Conservation (phyloP, 805 yeast species). For the Hermanozyma aechmeae region DNA sequence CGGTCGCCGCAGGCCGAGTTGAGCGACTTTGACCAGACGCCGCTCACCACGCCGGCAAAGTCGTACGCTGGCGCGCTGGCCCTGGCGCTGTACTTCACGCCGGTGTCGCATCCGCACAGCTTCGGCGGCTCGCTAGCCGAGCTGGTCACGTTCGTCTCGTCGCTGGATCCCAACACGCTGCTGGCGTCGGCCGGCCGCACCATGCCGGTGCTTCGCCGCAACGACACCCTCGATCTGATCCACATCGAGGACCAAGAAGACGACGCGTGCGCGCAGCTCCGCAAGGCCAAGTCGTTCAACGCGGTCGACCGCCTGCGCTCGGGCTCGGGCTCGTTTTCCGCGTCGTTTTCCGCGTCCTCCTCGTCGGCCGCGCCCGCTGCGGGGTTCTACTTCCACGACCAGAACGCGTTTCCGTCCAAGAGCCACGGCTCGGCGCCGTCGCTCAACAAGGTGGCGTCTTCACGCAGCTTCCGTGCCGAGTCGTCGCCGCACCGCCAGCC, state of each 20-base stretch:
- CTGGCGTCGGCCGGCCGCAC: no score
- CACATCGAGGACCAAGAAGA: conserved; percentile 31
- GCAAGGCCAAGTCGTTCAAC: conserved; percentile 26
- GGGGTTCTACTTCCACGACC: no score
- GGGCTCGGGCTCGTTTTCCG: no score
- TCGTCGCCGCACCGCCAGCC: background rate
- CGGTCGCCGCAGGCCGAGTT: conserved; percentile 5
- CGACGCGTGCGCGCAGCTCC: conserved; percentile 33
- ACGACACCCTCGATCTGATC: conserved; percentile 22
- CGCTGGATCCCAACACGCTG: no score
- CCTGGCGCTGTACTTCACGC: conserved; percentile 8
- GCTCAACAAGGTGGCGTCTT: no score
- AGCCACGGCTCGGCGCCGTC: no score
- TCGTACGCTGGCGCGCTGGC: conserved; percentile 1
- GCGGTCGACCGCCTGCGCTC: no score
- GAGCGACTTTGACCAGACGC: conserved; percentile 9
- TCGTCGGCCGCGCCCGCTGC: no score
- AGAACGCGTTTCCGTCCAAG: no score
- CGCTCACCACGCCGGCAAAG: conserved; percentile 9
- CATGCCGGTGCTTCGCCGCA: conserved; percentile 5
- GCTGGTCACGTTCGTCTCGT: background rate
- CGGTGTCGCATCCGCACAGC: conserved; percentile 5
- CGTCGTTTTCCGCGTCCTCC: no score
- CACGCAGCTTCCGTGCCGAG: no score
- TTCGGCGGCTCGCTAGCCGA: conserved; percentile 10